Percentiles rank a stretch among this genome's conserved stretches.
phyloP scores from a whole-genome alignment of 352 stramenopile genomes.

The Phytophthora macrochlamydospora region DNA sequence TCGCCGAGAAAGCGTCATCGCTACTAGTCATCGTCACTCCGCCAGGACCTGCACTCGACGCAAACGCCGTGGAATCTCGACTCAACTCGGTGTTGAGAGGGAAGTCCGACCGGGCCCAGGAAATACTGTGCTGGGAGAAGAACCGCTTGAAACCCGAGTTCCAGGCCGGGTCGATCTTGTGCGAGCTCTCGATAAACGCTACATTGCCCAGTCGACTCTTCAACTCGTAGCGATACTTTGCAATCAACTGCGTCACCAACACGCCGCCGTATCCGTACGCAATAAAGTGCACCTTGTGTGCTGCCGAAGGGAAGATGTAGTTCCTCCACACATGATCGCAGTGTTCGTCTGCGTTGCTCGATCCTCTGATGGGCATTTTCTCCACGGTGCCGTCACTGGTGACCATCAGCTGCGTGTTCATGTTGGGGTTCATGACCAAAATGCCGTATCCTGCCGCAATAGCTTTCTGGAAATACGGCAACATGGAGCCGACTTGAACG shows the following conservation, averaged over 20 bases:
- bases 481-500: slow-evolving; percentile 89
- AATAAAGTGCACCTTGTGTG: slow-evolving; percentile 90
- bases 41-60: slow-evolving; percentile 8
- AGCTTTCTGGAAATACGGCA: slow-evolving; percentile 87
- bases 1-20: slow-evolving; percentile 22
- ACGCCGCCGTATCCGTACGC: slow-evolving; percentile 86
- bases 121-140: slow-evolving; percentile 82
- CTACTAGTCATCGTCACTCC: slow-evolving; percentile 25
- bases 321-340: slow-evolving; percentile 89
- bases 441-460: slow-evolving; percentile 79
- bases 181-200: slow-evolving; percentile 87
- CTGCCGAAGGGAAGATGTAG: slow-evolving; percentile 80
- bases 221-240: slow-evolving; percentile 79
- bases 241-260: slow-evolving; percentile 80
- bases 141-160: slow-evolving; percentile 78
- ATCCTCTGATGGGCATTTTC: slow-evolving; percentile 86
- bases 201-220: slow-evolving; percentile 86
- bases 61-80: slow-evolving; percentile 32
- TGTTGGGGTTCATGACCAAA: slow-evolving; percentile 91
- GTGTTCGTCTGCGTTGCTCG: slow-evolving; percentile 87
- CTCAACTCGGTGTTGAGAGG: slow-evolving; percentile 69
- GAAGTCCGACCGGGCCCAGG: slow-evolving; percentile 73
- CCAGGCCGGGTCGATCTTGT: slow-evolving; percentile 80
- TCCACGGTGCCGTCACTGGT: slow-evolving; percentile 50
- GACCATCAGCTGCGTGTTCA: slow-evolving; percentile 89